phyloP scores from a whole-genome alignment of 768 basidiomycete genomes.

The Termitomyces sp. region DNA sequence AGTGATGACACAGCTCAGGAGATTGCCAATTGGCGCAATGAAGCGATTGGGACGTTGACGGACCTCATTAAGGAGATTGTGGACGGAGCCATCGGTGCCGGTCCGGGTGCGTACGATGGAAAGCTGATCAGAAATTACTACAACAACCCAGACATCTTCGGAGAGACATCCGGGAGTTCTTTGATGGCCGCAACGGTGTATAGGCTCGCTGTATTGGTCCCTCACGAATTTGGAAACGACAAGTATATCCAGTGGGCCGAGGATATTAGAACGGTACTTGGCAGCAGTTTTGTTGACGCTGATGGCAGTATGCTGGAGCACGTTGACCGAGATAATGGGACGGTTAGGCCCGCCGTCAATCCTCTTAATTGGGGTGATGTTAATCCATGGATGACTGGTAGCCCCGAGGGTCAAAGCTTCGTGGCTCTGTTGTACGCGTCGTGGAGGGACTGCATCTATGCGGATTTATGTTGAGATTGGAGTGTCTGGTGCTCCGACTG shows the following conservation, averaged over 20 bases:
- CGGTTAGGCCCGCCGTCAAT: constrained; percentile 30
- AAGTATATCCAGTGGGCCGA: constrained; percentile 33
- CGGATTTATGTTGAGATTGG: not conserved
- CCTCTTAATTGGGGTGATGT: constrained; percentile 28
- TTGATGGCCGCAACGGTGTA: constrained; percentile 18
- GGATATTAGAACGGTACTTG: constrained; percentile 20
- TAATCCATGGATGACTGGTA: constrained; percentile 18
- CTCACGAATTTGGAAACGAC: constrained; percentile 18
- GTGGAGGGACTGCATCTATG: not conserved
- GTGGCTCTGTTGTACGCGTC: not conserved
- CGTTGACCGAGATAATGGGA: constrained; percentile 24
- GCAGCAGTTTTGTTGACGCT: constrained; percentile 8
- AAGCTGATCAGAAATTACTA: constrained; percentile 16
- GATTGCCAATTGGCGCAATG: constrained; percentile 7
- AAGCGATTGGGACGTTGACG: constrained; percentile 11
- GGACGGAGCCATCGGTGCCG: constrained; percentile 15
- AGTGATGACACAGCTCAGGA: not conserved
- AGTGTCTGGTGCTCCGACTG: not conserved
- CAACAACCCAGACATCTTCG: constrained; percentile 14
- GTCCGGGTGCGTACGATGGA: constrained; percentile 4
- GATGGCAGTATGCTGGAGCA: constrained; percentile 12
- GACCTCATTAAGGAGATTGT: constrained; percentile 21
- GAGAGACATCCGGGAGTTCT: constrained; percentile 18
- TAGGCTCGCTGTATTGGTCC: constrained; percentile 29
- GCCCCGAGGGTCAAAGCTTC: not conserved